These are phyloP conservation scores for Parasitella parasitica DNA, from an alignment of 371 early-diverging fungal genomes.

Conservation along the genomic window DNA sequence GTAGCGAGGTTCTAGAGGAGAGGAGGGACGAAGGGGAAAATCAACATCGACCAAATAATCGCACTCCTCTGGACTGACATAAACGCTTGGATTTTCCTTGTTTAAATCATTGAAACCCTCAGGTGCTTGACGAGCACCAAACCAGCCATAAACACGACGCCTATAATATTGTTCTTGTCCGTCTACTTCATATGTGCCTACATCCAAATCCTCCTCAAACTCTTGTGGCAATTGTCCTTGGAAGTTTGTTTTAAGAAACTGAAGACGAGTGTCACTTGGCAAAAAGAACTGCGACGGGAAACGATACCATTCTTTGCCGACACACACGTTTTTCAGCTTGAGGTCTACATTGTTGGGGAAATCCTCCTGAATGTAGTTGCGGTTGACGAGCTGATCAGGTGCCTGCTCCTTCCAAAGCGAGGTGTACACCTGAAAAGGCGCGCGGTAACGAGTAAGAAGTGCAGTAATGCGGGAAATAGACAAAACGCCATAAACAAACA, in stretches of 20 bases:
- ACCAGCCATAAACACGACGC: constrained; percentile 27
- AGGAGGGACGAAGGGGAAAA: constrained; percentile 38
- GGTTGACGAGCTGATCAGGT: constrained; percentile 30
- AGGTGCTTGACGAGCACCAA: constrained; percentile 43
- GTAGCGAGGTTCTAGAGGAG: constrained; percentile 51
- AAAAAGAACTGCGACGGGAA: constrained; percentile 91
- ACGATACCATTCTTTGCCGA: constrained; percentile 94
- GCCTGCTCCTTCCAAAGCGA: constrained; percentile 38
- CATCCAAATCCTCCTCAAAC: constrained; percentile 46
- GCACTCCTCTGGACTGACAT: constrained; percentile 57
- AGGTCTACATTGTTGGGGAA: constrained; percentile 26
- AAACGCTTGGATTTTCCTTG: constrained; percentile 54
- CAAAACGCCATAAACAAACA: constrained; percentile 41
- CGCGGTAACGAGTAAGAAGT: constrained; percentile 62
- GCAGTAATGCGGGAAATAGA: constrained; percentile 68
- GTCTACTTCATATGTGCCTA: constrained; percentile 24
- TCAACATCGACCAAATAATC: constrained; percentile 74
- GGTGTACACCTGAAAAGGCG: constrained; percentile 63
- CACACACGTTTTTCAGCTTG: constrained; percentile 63
- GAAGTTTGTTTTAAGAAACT: constrained; percentile 63
- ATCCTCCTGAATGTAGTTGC: constrained; percentile 36
- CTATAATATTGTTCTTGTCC: constrained; percentile 29
- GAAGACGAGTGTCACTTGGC: constrained; percentile 63
- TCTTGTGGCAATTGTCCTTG: constrained; percentile 70
- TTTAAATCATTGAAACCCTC: constrained; percentile 78